Conservation (phyloP, 805 yeast genomes). For the Millerago galiae region DNA sequence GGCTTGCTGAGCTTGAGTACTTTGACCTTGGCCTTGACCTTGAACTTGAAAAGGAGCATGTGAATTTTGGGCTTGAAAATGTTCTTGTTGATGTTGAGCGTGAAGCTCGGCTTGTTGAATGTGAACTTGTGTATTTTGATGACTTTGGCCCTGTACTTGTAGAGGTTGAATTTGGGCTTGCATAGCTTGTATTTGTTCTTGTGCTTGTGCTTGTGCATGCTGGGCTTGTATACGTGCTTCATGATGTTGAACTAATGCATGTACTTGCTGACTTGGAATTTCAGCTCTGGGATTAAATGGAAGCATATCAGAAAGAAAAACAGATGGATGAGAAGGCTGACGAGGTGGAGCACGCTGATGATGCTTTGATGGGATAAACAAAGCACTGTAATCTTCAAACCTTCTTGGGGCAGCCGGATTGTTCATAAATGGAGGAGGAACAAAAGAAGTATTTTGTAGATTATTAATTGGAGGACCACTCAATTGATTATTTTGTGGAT, state of each 20-base stretch:
- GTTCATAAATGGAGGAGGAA: too few relatives aligned
- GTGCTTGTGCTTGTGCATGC: neutral
- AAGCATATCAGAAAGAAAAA: too few relatives aligned
- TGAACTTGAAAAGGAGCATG: too few relatives aligned
- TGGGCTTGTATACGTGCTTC: neutral
- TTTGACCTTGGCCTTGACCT: neutral
- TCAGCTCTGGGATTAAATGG: too few relatives aligned
- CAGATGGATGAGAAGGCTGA: too few relatives aligned
- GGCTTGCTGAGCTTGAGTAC: neutral
- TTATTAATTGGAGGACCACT: too few relatives aligned
- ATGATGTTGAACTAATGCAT: neutral
- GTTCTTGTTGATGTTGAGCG: neutral
- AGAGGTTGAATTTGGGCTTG: neutral
- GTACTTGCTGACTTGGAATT: neutral
- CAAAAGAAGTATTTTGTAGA: too few relatives aligned
- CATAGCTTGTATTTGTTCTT: neutral
- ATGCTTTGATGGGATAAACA: too few relatives aligned
- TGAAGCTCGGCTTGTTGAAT: neutral
- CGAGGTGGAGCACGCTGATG: too few relatives aligned
- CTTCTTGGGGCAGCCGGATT: too few relatives aligned
- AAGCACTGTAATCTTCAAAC: too few relatives aligned
- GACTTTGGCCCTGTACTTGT: neutral
- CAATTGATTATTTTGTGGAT: too few relatives aligned
- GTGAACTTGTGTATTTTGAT: neutral
- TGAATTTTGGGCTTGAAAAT: neutral